Evolutionary conservation across 2,329 filamentous ascomycete species (phyloP).

Genomic region (Fusarium gaditjirri): DNA sequence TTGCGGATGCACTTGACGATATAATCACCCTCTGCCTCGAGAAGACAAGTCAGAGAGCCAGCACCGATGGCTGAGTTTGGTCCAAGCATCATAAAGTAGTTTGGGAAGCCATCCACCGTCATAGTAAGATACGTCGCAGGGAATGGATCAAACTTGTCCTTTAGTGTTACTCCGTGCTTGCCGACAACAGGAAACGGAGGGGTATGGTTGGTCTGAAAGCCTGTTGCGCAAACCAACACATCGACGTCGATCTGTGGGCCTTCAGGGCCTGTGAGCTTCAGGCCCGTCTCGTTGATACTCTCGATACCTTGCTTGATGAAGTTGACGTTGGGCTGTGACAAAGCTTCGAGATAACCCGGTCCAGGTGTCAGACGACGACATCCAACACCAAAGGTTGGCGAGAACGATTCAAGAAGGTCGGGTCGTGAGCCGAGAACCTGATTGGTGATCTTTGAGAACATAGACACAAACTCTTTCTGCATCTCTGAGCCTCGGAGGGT

Average conservation of each 20-base stretch:
- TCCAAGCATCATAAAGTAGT: not conserved
- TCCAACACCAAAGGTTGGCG: not conserved
- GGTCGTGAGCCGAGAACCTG: not conserved
- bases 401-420: not conserved
- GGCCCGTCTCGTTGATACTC: not conserved
- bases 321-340: not conserved
- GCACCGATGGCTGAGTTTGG: not conserved
- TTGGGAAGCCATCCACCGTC: not conserved
- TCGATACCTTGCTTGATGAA: not conserved
- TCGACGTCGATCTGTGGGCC: not conserved
- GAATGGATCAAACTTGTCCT: not conserved
- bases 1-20: not conserved
- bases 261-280: fast-evolving
- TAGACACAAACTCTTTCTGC: not conserved
- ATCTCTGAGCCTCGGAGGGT: not conserved
- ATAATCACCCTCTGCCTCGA: not conserved
- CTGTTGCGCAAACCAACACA: not conserved
- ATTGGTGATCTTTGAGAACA: not conserved
- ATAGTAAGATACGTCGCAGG: not conserved
- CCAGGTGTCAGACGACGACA: not conserved
- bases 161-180: fast-evolving
- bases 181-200: not conserved
- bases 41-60: not conserved
- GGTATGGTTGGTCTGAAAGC: not conserved
- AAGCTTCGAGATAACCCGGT: fast-evolving